These are phyloP conservation scores for Crotalaria pallida DNA, from an alignment of 306 rosid species.

Conservation along the genomic window DNA sequence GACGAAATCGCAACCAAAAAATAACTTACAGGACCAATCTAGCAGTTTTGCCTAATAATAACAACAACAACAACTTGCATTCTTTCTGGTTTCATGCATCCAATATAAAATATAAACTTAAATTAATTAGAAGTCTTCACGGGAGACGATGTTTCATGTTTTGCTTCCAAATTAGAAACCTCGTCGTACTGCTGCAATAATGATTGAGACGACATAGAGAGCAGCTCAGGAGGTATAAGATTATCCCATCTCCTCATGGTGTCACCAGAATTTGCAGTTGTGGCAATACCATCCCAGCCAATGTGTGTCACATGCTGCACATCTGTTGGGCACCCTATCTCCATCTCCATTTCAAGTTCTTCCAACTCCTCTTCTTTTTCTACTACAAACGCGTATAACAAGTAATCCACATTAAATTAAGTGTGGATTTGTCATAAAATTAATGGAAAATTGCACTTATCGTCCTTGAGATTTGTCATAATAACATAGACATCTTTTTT, in stretches of 20 bases:
- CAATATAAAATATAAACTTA: neutral
- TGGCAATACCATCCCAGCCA: constrained; percentile 62
- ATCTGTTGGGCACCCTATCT: constrained; percentile 87
- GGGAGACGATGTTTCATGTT: constrained; percentile 23
- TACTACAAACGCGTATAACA: constrained; percentile 26
- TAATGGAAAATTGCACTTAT: no score
- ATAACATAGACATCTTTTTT: no score
- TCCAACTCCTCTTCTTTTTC: constrained; percentile 61
- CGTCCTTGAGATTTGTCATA: no score
- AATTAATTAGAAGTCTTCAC: neutral
- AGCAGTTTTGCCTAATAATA: no score
- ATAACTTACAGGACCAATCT: no score
- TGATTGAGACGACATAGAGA: constrained; percentile 40
- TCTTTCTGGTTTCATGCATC: neutral
- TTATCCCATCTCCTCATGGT: constrained; percentile 47
- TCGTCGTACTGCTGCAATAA: constrained; percentile 35
- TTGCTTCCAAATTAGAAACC: constrained; percentile 8
- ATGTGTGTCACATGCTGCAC: constrained; percentile 98
- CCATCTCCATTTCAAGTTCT: constrained; percentile 60
- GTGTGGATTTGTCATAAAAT: no score
- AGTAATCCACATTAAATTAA: neutral
- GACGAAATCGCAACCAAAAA: no score
- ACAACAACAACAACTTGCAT: no score
- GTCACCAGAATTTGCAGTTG: constrained; percentile 16
- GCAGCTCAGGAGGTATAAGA: constrained; percentile 45